These are phyloP conservation scores for Boletus coccyginus DNA, from an alignment of 768 basidiomycete species.

Conservation along the genomic window DNA sequence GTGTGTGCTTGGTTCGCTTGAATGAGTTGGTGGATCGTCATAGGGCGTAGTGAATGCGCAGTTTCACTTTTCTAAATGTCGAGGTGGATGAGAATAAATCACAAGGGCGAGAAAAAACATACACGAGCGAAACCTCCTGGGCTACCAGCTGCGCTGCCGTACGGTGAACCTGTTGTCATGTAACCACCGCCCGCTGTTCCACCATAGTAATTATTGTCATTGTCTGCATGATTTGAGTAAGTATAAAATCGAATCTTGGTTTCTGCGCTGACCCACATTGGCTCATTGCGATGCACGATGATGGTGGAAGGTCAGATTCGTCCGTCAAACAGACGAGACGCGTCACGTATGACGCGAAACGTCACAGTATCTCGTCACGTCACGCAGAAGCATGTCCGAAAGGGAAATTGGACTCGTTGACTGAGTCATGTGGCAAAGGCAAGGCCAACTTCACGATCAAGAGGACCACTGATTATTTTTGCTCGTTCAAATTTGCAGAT, in stretches of 20 bases:
- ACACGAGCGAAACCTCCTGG: conserved; percentile 53
- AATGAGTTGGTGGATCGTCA: conserved; percentile 73
- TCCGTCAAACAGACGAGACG: conserved; percentile 15
- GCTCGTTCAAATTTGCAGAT: no score
- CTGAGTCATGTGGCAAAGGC: no score
- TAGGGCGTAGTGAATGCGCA: conserved; percentile 59
- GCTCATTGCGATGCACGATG: conserved; percentile 34
- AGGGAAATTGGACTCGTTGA: no score
- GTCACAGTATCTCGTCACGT: conserved; percentile 21
- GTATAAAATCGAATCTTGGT: background rate
- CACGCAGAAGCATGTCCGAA: background rate
- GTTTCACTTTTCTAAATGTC: conserved; percentile 35
- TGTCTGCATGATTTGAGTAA: conserved; percentile 16
- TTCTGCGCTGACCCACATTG: conserved; percentile 35
- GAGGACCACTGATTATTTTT: no score
- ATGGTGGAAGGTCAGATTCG: background rate
- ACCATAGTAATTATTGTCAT: conserved; percentile 42
- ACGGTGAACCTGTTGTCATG: conserved; percentile 59
- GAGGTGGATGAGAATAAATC: background rate
- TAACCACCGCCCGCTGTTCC: conserved; percentile 53
- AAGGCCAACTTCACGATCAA: no score
- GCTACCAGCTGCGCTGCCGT: conserved; percentile 52
- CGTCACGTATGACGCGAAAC: conserved; percentile 24
- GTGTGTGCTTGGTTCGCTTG: conserved; percentile 80
- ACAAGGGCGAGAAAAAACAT: conserved; percentile 14